Percentiles rank a stretch among this genome's conserved stretches.
Evolutionary conservation across 257 asterid genomes (phyloP).

Genomic region (Fraxinus quadrangulata): DNA sequence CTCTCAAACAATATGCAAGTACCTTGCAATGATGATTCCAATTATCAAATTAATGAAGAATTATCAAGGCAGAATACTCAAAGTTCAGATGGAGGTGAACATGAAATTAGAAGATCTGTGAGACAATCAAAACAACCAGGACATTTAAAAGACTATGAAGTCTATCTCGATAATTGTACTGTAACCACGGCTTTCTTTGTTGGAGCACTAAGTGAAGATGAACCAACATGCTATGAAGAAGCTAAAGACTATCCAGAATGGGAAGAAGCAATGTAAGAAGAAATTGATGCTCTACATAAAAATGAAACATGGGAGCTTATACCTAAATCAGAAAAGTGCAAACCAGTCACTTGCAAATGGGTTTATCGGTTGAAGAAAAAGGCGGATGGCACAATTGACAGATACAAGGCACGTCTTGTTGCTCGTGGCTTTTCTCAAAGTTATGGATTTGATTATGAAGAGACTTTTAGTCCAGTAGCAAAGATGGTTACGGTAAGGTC

Average conservation of each 20-base stretch:
- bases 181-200: background rate
- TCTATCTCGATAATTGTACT: background rate
- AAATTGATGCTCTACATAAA: conserved; percentile 8
- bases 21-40: background rate
- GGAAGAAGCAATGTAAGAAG: conserved; percentile 7
- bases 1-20: background rate
- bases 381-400: background rate
- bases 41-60: background rate
- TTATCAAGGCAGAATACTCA: background rate
- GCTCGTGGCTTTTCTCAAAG: conserved; percentile 25
- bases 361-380: conserved; percentile 17
- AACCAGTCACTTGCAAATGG: conserved; percentile 21
- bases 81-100: background rate
- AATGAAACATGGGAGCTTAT: conserved; percentile 15
- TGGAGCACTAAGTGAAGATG: background rate
- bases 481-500: conserved; percentile 6
- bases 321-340: background rate
- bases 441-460: conserved; percentile 24
- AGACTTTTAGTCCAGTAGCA: background rate
- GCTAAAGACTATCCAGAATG: conserved; percentile 8
- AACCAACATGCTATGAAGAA: conserved; percentile 23
- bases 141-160: conserved; percentile 12
- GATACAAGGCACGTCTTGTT: conserved; percentile 6
- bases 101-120: background rate
- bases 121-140: conserved; percentile 16